Evolutionary conservation across 441 rosid genomes (phyloP), one percentile per base, ranked within the genome.

Genomic region (Viola pubescens): DNA sequence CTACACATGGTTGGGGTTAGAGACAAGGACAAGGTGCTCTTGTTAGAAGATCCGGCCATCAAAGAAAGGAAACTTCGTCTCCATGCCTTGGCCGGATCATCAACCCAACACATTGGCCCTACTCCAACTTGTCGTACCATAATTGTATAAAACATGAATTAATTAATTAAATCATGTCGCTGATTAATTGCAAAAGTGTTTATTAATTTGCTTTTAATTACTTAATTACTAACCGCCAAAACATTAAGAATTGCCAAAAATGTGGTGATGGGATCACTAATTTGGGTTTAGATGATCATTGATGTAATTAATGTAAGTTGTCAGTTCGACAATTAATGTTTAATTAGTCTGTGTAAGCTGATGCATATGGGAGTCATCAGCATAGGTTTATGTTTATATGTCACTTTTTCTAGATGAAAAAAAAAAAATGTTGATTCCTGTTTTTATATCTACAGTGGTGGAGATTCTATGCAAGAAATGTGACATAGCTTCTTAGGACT

Each of bases 1-100:
- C 59, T 92, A 63, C 97, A 89, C 90, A 89, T 92, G 94, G 87
- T 86, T 45, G 98, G 98, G 7, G 89, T 92, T 59, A 75, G 79
- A 58, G 97, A 89, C 74, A 84, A 82, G 66, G 87, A 89, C 78
- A 89, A 89, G 61, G 80, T 92, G 44, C 65, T 92, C 39, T 53
- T 92, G 71, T 64, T 92, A 58, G 79, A 92, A 73, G 90, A 89
- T 81, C 98, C 97, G 16, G 88, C 91, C 4, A 83, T 80, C 70
- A 87, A 77, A 67, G 95, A 85, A 62, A 78, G 60, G 84, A 91
- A 82, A 71, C 86, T 88, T 62, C 86, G 67, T 67, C 85, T 88
- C 61, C 86, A 69, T 67, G 60, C 66, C 53, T 41, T 75, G 37
- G 53, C 69, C 48, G 70, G 74, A 62, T 26, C 34, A 26, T 26